Percentiles rank a stretch among this genome's conserved stretches.
Conservation (phyloP, 225 moss, liverwort and hornwort species). For the Pseudisothecium myosuroides region DNA sequence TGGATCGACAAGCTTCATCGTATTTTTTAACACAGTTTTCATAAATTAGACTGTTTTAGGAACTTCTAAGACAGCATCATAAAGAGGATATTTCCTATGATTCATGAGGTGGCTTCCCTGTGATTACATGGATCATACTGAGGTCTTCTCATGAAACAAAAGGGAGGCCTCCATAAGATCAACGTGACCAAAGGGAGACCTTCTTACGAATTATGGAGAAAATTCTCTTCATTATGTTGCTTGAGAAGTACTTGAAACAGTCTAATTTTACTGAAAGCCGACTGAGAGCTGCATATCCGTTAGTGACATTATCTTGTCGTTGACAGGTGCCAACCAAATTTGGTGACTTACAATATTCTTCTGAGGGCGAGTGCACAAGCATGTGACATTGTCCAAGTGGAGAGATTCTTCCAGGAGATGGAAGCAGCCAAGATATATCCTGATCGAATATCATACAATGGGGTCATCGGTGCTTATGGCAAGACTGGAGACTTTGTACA, state of each 20-base stretch:
- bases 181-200: not conserved
- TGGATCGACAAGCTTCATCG: not conserved
- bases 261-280: not conserved
- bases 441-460: constrained; percentile 70
- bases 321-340: constrained; percentile 60
- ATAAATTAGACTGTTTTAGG: not conserved
- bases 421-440: constrained; percentile 39
- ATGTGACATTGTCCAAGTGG: constrained; percentile 33
- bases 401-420: constrained; percentile 62
- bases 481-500: constrained; percentile 49
- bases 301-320: not conserved
- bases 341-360: constrained; percentile 91
- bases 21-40: not conserved
- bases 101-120: not conserved
- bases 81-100: not conserved
- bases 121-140: not conserved
- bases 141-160: not conserved
- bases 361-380: constrained; percentile 71
- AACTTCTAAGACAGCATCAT: not conserved
- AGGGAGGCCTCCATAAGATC: not conserved
- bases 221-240: not conserved
- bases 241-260: not conserved
- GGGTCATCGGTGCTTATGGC: constrained; percentile 81
- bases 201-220: not conserved
- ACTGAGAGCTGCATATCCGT: not conserved